phyloP scores from a whole-genome alignment of 2,329 filamentous ascomycete species.

The Aspergillus sp. region DNA sequence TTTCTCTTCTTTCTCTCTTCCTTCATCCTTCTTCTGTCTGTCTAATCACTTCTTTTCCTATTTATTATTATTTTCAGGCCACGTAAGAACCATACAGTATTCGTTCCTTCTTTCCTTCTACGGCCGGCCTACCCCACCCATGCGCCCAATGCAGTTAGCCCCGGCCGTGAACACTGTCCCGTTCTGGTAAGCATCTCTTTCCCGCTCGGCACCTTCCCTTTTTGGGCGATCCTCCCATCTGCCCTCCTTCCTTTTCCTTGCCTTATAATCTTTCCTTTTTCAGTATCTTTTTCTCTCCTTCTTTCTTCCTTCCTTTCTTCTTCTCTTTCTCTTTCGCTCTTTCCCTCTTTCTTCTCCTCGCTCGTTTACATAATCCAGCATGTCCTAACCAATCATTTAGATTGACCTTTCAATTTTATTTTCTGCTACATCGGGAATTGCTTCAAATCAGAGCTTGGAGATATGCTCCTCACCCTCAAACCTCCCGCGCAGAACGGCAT shows the following conservation, averaged over 20 bases:
- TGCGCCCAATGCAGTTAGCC: conserved; percentile 9
- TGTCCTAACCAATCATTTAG: too few species aligned
- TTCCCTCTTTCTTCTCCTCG: neutral
- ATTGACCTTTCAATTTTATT: neutral
- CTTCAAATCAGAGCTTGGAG: neutral
- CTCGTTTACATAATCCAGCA: too few species aligned
- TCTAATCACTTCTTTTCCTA: too few species aligned
- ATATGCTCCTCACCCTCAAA: conserved; percentile 51
- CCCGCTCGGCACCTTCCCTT: conserved; percentile 22
- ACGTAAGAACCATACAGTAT: too few species aligned
- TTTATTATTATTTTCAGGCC: too few species aligned
- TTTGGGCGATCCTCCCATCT: conserved; percentile 13
- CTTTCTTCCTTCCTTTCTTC: conserved; percentile 5
- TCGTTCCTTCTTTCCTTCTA: too few species aligned
- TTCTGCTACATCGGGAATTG: neutral
- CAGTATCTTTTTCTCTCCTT: conserved; percentile 16
- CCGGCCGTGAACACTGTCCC: conserved; percentile 18
- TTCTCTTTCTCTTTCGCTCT: neutral
- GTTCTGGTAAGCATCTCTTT: conserved; percentile 14
- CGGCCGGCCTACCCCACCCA: too few species aligned
- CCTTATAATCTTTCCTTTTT: conserved; percentile 4
- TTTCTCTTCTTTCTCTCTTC: too few species aligned
- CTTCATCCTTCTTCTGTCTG: too few species aligned
- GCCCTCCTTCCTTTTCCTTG: conserved; percentile 10
- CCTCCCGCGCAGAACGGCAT: conserved; percentile 44